Evolutionary conservation across 2,329 filamentous ascomycete species (phyloP), one percentile per base, ranked within the genome.

Genomic region (Chrysoporthe puriensis): DNA sequence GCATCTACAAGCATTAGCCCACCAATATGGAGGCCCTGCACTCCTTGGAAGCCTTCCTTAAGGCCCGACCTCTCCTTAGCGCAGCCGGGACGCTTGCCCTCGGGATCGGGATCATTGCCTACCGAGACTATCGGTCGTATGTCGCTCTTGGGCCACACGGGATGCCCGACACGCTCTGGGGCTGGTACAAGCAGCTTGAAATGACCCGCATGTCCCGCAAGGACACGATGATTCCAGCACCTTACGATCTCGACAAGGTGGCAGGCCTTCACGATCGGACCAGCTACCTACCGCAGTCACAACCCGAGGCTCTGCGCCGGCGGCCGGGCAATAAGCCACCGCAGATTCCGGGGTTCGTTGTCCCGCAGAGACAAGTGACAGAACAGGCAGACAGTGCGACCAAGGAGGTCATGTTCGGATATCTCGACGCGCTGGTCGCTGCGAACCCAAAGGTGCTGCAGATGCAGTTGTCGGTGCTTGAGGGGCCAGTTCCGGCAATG

Each of bases 341-440:
- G 4, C 26, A 60, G 3, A 74, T 82, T 16, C 79, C 79, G 0
- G 50, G 67, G 1, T 77, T 76, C 62, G 74, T 78, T 1, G 76
- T 76, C 14, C 80, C 80, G 5, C 80, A 82, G 72, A 78, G 79
- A 1, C 80, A 81, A 72, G 76, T 73, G 14, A 74, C 66, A 1
- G 73, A 77, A 9, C 50, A 43, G 0, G 74, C 72, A 6, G 26
- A 71, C 7, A 26, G 42, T 0, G 66, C 63, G 3, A 71, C 68
- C n/a, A 61, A 74, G 0, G 67, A 57, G 32, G 50, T 59, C 36
- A 75, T 77, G 73, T 70, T 72, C 9, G 70, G 62, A 14, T 76
- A 75, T 67, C 62, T 80, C 0, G 63, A 40, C 1, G 69, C 70
- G 1, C 34, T 76, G 0, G 76, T 71, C 1, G 62, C 48, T 0